Evolutionary conservation across 208 protist species (phyloP), one percentile per base, ranked within the genome.

Genomic region (Trypanosoma lewisi): DNA sequence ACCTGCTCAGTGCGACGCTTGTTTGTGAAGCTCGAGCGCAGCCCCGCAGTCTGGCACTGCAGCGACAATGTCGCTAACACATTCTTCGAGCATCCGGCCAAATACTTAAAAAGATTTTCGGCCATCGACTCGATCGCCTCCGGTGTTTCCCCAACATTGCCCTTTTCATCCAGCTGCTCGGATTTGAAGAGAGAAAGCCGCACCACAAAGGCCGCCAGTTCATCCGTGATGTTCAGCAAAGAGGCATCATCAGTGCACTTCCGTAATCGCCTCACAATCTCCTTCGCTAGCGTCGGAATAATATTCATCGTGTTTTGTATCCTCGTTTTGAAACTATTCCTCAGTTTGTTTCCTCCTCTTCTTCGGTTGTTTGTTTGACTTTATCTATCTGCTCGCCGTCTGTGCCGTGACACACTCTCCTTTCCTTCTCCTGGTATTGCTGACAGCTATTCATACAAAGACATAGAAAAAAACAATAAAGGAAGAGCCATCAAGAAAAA

Each of bases 131-230:
- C 87, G 16, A 94, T 91, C n/a, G 55, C 52, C 33, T 80, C 71
- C 1, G 83, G 82, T 1, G 67, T 82, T 34, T 74, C 58, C 4
- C 54, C 84, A 14, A 94, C 85, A 48, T 90, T 83, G 21, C 84
- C 83, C 5, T 73, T 77, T 17, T 76, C 80, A 56, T 94, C 87
- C 7, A 61, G 73, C 19, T 67, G 37, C 21, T 53, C 33, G 0
- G 68, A 68, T 37, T 78, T 67, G 33, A 89, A 64, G 56, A 94
- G 57, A 70, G 82, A 89, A 17, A 94, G 63, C 9, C 84, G 83
- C 19, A 78, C 82, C 52, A 89, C 75, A 62, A 90, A 75, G 25
- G 85, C 69, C 2, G 84, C 64, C 11, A 91, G 65, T n/a, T 94
- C 87, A 0, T 53, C 31, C 25, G 87, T 88, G n/a, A 91, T 39